Evolutionary conservation across 805 yeast genomes (phyloP).

Genomic region (Barnettozyma vustinii): DNA sequence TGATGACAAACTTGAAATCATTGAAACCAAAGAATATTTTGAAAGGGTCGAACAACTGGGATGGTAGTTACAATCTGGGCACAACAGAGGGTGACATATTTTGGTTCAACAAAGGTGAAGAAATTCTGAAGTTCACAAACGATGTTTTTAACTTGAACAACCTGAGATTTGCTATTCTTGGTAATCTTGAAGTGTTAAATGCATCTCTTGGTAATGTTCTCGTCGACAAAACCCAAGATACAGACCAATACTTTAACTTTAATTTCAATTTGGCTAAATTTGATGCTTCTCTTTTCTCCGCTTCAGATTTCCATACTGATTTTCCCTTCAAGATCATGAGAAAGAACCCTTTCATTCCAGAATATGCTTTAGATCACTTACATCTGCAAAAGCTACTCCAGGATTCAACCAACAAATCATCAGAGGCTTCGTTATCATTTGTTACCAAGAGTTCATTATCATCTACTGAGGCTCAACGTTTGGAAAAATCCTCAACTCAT

Average conservation of each 20-base stretch:
- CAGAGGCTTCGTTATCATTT: slow-evolving; percentile 28
- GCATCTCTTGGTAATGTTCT: background rate
- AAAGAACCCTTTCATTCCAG: slow-evolving; percentile 34
- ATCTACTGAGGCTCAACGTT: slow-evolving; percentile 31
- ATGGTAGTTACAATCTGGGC: slow-evolving; percentile 20
- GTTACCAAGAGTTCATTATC: slow-evolving; percentile 27
- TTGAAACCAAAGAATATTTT: slow-evolving; percentile 36
- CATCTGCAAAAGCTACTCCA: slow-evolving; percentile 22
- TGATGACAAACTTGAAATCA: slow-evolving; percentile 33
- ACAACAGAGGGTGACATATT: slow-evolving; percentile 28
- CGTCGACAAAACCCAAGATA: background rate
- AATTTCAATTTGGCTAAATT: slow-evolving; percentile 27
- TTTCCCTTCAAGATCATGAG: slow-evolving; percentile 5
- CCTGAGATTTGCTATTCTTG: slow-evolving; percentile 31
- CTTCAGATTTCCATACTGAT: background rate
- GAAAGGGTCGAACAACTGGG: slow-evolving; percentile 34
- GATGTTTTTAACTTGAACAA: slow-evolving; percentile 27
- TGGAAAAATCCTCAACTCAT: slow-evolving; percentile 28
- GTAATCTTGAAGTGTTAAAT: slow-evolving; percentile 17
- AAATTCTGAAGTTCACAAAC: slow-evolving; percentile 31
- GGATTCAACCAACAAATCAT: slow-evolving; percentile 24
- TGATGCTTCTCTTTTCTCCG: background rate
- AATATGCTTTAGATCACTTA: slow-evolving; percentile 26
- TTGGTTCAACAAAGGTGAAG: slow-evolving; percentile 39
- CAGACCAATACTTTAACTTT: slow-evolving; percentile 43